Conservation (phyloP, 2,329 filamentous ascomycete genomes). For the Boeremia exigua region DNA sequence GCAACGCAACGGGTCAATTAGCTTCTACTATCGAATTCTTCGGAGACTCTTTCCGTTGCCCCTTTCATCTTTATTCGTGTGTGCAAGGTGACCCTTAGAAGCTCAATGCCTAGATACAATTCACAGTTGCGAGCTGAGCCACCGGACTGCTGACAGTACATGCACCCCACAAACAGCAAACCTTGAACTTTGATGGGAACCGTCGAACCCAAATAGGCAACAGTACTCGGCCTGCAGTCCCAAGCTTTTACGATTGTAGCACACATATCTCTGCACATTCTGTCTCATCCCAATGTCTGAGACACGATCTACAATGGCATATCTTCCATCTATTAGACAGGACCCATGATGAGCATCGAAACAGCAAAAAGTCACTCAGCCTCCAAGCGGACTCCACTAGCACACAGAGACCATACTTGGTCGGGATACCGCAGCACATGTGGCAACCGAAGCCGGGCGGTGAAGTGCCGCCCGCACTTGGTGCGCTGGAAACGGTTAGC, state of each 20-base stretch:
- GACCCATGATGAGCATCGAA: neutral
- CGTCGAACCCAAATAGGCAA: too few relatives aligned
- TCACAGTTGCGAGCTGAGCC: too few relatives aligned
- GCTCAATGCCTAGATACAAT: too few relatives aligned
- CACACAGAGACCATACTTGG: neutral
- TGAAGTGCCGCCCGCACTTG: conserved; percentile 7
- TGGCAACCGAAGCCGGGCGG: conserved; percentile 3
- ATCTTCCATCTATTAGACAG: too few relatives aligned
- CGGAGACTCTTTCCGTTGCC: neutral
- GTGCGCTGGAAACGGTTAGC: neutral
- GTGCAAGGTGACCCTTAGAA: neutral
- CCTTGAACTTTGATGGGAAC: too few relatives aligned
- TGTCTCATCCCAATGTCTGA: too few relatives aligned
- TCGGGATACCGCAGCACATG: neutral
- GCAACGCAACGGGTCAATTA: neutral
- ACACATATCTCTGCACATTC: too few relatives aligned
- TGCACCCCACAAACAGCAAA: too few relatives aligned
- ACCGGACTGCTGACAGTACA: too few relatives aligned
- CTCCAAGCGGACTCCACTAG: neutral
- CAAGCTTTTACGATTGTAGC: too few relatives aligned
- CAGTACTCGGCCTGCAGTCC: too few relatives aligned
- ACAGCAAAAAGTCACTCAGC: neutral
- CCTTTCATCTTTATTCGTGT: neutral
- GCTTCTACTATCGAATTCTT: neutral
- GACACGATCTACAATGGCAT: too few relatives aligned